These are phyloP conservation scores for Micromonas commoda DNA, from an alignment of 139 green algal genomes.

Conservation along the genomic window DNA sequence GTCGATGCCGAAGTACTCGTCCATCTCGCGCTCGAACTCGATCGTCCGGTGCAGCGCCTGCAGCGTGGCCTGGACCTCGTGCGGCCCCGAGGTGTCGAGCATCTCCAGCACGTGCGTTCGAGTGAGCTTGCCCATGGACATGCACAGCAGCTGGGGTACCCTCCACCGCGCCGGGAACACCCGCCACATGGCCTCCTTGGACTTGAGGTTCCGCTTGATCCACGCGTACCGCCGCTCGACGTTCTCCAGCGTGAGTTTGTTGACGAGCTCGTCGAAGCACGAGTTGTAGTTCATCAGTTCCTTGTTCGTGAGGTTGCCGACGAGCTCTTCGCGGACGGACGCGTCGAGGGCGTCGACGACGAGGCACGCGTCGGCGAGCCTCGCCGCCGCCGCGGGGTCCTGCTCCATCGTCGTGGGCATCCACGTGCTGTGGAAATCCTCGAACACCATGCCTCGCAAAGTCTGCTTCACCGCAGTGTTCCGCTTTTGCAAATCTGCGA, in stretches of 20 bases:
- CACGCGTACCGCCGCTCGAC: constrained; percentile 69
- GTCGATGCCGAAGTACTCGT: constrained; percentile 56
- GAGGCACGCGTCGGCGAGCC: constrained; percentile 75
- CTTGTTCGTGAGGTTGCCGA: constrained; percentile 74
- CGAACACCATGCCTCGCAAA: constrained; percentile 44
- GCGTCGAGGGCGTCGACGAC: constrained; percentile 84
- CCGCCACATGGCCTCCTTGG: constrained; percentile 62
- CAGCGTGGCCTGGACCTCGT: constrained; percentile 12
- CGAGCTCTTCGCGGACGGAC: constrained; percentile 77
- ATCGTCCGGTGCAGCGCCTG: constrained; percentile 82
- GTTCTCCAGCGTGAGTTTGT: background rate
- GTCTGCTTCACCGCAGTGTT: constrained; percentile 42
- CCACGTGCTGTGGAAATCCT: constrained; percentile 44
- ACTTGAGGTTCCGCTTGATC: constrained; percentile 49
- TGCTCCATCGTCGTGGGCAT: background rate
- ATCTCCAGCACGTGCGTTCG: constrained; percentile 68
- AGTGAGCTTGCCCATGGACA: constrained; percentile 87
- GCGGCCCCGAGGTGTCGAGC: constrained; percentile 41
- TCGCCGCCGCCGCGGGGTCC: background rate
- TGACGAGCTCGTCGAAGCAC: constrained; percentile 57
- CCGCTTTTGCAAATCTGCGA: constrained; percentile 60
- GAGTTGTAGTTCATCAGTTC: constrained; percentile 83
- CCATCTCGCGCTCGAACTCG: constrained; percentile 94
- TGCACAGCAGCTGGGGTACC: constrained; percentile 73
- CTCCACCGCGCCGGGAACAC: constrained; percentile 86